These are phyloP conservation scores for Erucastrum elatum DNA, from an alignment of 345 rosid genomes.

Conservation along the genomic window DNA sequence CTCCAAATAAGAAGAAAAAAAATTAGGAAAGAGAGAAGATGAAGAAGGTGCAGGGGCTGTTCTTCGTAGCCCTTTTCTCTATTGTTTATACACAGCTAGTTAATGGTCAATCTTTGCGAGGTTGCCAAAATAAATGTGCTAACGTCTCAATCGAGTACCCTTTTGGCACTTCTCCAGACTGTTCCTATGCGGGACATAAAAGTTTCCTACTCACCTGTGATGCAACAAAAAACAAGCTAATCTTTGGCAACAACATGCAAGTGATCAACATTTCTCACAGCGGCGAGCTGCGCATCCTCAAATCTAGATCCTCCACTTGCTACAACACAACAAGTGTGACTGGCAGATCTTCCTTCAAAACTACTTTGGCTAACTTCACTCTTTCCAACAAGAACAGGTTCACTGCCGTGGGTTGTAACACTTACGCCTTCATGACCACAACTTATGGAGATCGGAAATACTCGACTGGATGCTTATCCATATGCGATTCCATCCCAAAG, in stretches of 20 bases:
- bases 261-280: background rate
- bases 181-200: slow-evolving; percentile 20
- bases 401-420: slow-evolving; percentile 41
- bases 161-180: slow-evolving; percentile 36
- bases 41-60: background rate
- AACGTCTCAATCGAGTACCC: slow-evolving; percentile 41
- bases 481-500: background rate
- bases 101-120: background rate
- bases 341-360: background rate
- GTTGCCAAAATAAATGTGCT: slow-evolving; percentile 36
- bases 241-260: background rate
- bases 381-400: slow-evolving; percentile 24
- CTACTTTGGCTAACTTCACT: background rate
- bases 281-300: slow-evolving; percentile 10
- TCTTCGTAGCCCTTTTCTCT: background rate
- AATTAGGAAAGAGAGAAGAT: background rate
- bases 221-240: background rate
- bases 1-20: background rate
- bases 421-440: background rate
- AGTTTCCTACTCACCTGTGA: slow-evolving; percentile 30
- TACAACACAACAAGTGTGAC: background rate
- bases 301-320: background rate
- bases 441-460: background rate
- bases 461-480: slow-evolving; percentile 13
- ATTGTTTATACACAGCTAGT: background rate